Percentiles rank a stretch among this genome's conserved stretches.
These are phyloP conservation scores for Lepidium aucheri DNA, from an alignment of 345 rosid genomes.

Conservation along the genomic window DNA sequence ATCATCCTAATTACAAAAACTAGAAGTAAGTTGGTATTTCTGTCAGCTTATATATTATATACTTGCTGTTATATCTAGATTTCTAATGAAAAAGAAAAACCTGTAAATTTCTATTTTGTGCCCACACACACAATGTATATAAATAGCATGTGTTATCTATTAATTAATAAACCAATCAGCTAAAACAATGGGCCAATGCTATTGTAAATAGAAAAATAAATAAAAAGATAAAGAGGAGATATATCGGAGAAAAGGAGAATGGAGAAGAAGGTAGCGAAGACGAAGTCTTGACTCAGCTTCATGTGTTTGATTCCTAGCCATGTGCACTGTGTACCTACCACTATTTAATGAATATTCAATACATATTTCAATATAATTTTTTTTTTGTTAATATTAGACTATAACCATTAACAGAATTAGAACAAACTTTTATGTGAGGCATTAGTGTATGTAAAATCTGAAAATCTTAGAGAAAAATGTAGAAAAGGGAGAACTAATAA, in stretches of 20 bases:
- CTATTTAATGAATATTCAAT: not conserved
- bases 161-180: slow-evolving; percentile 11
- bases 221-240: not conserved
- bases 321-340: slow-evolving; percentile 17
- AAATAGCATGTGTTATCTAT: not conserved
- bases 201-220: slow-evolving; percentile 6
- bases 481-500: no score
- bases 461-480: no score
- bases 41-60: no score
- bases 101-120: not conserved
- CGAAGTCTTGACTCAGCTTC: slow-evolving; percentile 26
- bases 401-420: no score
- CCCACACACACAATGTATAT: not conserved
- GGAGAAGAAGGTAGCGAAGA: not conserved
- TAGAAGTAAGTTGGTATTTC: no score
- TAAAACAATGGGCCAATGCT: slow-evolving; percentile 20
- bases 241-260: not conserved
- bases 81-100: no score
- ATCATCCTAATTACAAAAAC: no score
- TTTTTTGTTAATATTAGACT: no score
- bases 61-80: no score
- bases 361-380: no score
- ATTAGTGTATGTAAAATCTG: no score
- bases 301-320: slow-evolving; percentile 29
- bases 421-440: no score